phyloP scores from a whole-genome alignment of 2,329 filamentous ascomycete species.

The Alternaria sp. region DNA sequence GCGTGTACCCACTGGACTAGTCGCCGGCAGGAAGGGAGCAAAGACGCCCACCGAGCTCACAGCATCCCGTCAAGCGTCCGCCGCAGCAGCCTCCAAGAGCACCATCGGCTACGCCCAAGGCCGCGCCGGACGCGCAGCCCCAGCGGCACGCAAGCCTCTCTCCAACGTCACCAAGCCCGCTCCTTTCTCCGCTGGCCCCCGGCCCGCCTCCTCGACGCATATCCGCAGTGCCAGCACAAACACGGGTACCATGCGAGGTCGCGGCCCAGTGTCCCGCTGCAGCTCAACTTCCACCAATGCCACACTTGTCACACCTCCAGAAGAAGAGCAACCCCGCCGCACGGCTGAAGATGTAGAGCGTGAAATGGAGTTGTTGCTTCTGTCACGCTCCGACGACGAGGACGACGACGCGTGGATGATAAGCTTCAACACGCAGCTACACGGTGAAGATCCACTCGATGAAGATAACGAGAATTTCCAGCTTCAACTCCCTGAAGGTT shows the following conservation, averaged over 20 bases:
- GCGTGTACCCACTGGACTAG: conserved; percentile 41
- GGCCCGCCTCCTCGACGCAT: conserved; percentile 22
- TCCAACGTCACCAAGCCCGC: conserved; percentile 44
- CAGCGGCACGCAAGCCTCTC: conserved; percentile 43
- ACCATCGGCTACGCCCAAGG: conserved; percentile 88
- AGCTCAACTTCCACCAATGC: conserved; percentile 41
- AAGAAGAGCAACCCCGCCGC: conserved; percentile 29
- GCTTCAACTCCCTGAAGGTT: conserved; percentile 38
- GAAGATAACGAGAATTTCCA: conserved; percentile 42
- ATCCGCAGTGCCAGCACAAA: conserved; percentile 19
- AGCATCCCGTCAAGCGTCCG: conserved; percentile 64
- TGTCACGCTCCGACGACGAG: conserved; percentile 36
- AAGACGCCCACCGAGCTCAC: conserved; percentile 53
- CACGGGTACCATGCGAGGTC: conserved; percentile 18
- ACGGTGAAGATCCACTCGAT: conserved; percentile 29
- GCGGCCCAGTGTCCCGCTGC: conserved; percentile 38
- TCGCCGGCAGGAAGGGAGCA: conserved; percentile 50
- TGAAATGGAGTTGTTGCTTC: conserved; percentile 38
- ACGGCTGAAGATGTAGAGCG: conserved; percentile 45
- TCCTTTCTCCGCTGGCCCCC: conserved; percentile 33
- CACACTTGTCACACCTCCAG: conserved; percentile 32
- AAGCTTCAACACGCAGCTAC: conserved; percentile 36
- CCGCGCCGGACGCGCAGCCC: conserved; percentile 59
- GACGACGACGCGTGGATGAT: conserved; percentile 41
- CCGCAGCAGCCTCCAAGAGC: conserved; percentile 73